Evolutionary conservation across 768 basidiomycete species (phyloP).

Genomic region (Lepiota brunneoincarnata): DNA sequence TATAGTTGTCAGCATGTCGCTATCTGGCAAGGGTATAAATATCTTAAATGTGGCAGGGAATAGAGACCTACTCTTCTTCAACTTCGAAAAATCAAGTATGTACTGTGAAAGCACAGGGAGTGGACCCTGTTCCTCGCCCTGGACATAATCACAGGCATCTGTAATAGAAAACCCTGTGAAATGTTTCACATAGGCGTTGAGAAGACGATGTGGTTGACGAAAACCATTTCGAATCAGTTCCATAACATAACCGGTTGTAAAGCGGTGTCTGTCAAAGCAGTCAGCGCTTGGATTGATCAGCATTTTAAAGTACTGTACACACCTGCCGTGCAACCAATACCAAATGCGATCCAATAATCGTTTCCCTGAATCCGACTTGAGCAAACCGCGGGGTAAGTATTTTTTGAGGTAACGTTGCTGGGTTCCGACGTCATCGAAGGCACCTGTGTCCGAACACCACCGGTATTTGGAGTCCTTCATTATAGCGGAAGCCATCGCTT

Average conservation of each 20-base stretch:
- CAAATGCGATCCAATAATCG: conserved; percentile 36
- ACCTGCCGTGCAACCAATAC: conserved; percentile 49
- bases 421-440: conserved; percentile 31
- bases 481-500: conserved; percentile 42
- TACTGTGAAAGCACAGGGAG: conserved; percentile 34
- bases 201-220: conserved; percentile 33
- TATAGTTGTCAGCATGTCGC: conserved; percentile 35
- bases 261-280: conserved; percentile 35
- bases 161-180: conserved; percentile 38
- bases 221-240: conserved; percentile 39
- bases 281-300: not conserved
- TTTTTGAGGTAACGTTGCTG: conserved; percentile 35
- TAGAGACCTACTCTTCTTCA: conserved; percentile 34
- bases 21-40: conserved; percentile 21
- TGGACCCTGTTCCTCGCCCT: conserved; percentile 24
- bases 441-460: conserved; percentile 44
- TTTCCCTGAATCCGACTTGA: conserved; percentile 24
- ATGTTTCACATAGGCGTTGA: conserved; percentile 39
- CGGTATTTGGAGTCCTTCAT: conserved; percentile 46
- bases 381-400: conserved; percentile 32
- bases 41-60: not conserved
- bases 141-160: conserved; percentile 30
- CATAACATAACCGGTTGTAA: conserved; percentile 41
- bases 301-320: not conserved
- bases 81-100: conserved; percentile 38